Base-by-base conservation (phyloP, 2,329 filamentous ascomycete species). In the Sporothrix pseudoabietina region DNA sequence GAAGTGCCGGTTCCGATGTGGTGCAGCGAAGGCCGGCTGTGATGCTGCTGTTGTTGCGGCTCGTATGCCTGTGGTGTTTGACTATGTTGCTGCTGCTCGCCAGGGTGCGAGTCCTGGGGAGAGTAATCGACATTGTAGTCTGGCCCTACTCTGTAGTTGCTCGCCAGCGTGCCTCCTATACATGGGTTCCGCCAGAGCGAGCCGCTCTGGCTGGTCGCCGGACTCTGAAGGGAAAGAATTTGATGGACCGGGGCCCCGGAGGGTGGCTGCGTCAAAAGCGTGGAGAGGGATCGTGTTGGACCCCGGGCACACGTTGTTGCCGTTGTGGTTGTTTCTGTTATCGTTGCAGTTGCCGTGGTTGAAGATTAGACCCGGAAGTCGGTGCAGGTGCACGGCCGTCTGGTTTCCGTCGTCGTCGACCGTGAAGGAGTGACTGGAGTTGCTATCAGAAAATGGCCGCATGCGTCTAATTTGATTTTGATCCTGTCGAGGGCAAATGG, bases 121-220 rank as follows among this genome's bases (percentile, higher is more conserved):
- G 89, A 87, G 85, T 92, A 92, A 82, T 91, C 89, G 87, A 92
- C 89, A 88, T 91, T 88, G 86, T 91, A 91, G 85, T 90, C 88
- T 82, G 84, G 81, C 80, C 86, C 87, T 84, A 89, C 86, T 87
- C 89, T 88, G 86, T 92, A 93, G 83, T 90, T 89, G 87, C 88
- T 87, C 87, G 89, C 89, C 88, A 92, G 88, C 85, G 88, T 91
- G 87, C 84, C 88, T 86, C 85, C 87, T 83, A 88, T 87, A 83
- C 89, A 91, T 91, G 87, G 89, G 88, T 89, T 87, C 89, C 89
- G 89, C 90, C 90, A 92, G 90, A 92, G 89, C 90, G 87, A 87
- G 84, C 85, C 89, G 89, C 90, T 88, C 90, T 90, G 88, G 89
- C 90, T 89, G 89, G 87, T 86, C 87, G 87, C 88, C 85, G 87